Evolutionary conservation across 208 protist species (phyloP).

Genomic region (Spongospora subterranea): DNA sequence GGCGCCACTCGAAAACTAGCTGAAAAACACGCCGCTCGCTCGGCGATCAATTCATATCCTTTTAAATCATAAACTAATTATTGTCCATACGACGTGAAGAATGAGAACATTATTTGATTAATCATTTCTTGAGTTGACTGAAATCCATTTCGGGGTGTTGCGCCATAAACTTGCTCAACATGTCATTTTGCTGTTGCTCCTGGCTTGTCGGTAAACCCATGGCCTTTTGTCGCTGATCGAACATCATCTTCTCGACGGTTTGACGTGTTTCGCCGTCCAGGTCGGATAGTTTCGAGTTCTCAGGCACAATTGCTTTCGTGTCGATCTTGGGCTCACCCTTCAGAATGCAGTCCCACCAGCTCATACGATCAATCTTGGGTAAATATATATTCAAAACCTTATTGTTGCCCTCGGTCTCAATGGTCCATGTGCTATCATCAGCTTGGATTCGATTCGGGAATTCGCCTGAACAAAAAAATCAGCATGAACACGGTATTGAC

Average conservation of each 20-base stretch:
- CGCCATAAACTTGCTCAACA: conserved; percentile 76
- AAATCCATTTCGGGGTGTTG: conserved; percentile 78
- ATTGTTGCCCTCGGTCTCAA: conserved; percentile 58
- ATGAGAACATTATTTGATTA: conserved; percentile 60
- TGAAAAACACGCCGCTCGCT: too few relatives aligned
- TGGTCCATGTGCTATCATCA: background rate
- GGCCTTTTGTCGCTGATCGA: conserved; percentile 77
- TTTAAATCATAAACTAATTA: too few relatives aligned
- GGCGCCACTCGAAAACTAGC: too few relatives aligned
- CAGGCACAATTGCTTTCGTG: conserved; percentile 79
- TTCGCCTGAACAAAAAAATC: background rate
- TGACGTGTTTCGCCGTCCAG: conserved; percentile 78
- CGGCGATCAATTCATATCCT: too few relatives aligned
- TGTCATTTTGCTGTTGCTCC: conserved; percentile 73
- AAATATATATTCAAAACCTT: conserved; percentile 70
- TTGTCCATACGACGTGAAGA: too few relatives aligned
- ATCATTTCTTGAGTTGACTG: conserved; percentile 74
- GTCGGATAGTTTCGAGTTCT: conserved; percentile 79
- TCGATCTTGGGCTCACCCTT: conserved; percentile 77
- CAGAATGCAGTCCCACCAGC: conserved; percentile 79
- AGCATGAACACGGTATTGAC: background rate
- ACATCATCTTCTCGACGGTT: conserved; percentile 83
- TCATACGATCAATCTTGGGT: conserved; percentile 74
- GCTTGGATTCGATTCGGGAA: background rate
- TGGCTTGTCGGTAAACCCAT: conserved; percentile 75